Evolutionary conservation across 75 land plant genomes (phyloP).

Genomic region (Pseudotsuga menziesii): DNA sequence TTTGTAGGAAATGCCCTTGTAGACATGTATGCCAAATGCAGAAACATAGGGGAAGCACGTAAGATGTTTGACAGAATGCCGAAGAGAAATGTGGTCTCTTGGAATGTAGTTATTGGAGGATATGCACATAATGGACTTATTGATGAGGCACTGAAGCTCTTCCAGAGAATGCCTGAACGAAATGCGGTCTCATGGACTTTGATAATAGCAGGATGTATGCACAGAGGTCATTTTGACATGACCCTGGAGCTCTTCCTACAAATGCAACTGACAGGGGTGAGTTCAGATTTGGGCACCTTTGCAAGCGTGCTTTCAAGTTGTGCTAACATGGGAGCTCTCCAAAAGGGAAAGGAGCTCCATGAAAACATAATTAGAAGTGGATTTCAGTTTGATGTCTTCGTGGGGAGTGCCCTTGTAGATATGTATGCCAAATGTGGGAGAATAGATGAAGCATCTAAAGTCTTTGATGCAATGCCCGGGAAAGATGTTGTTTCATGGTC

Average conservation of each 20-base stretch:
- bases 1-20: slow-evolving; percentile 33
- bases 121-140: slow-evolving; percentile 21
- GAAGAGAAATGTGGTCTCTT: slow-evolving; percentile 37
- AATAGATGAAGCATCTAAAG: neutral
- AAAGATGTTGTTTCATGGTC: slow-evolving; percentile 15
- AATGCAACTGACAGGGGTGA: slow-evolving; percentile 22
- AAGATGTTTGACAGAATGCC: slow-evolving; percentile 34
- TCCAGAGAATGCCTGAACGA: slow-evolving; percentile 11
- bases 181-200: too few species aligned
- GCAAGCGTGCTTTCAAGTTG: slow-evolving; percentile 11
- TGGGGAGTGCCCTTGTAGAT: slow-evolving; percentile 11
- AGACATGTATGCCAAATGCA: slow-evolving; percentile 31
- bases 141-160: slow-evolving; percentile 19
- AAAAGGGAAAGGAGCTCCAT: slow-evolving; percentile 11
- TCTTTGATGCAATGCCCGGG: slow-evolving; percentile 10
- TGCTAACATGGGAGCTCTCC: slow-evolving; percentile 5
- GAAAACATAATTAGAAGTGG: neutral
- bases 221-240: too few species aligned
- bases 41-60: slow-evolving; percentile 15
- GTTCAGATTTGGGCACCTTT: slow-evolving; percentile 4
- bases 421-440: slow-evolving; percentile 18
- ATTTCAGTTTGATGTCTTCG: neutral
- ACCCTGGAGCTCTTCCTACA: slow-evolving; percentile 16
- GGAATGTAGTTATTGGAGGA: slow-evolving; percentile 40
- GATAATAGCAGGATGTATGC: too few species aligned